phyloP scores from a whole-genome alignment of 2,329 filamentous ascomycete species.

The Botrytis paeoniae region DNA sequence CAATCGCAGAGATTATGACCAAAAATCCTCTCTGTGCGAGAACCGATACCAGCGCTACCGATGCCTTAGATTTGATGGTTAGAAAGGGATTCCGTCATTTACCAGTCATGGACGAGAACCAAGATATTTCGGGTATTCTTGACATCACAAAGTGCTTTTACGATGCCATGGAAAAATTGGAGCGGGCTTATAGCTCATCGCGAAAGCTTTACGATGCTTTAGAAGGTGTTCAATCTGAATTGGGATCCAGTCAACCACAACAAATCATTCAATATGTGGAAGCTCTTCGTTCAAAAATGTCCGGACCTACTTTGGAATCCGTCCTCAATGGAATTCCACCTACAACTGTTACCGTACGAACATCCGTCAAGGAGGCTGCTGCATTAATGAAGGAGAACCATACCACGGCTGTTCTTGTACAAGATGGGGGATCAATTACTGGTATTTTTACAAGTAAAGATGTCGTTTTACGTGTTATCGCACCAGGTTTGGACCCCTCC shows the following conservation, averaged over 20 bases:
- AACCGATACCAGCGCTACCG: slow-evolving; percentile 96
- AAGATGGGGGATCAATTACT: slow-evolving; percentile 95
- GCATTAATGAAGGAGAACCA: slow-evolving; percentile 98
- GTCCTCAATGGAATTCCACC: slow-evolving; percentile 90
- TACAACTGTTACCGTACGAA: slow-evolving; percentile 91
- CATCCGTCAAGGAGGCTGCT: slow-evolving; percentile 93
- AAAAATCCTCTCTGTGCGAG: slow-evolving; percentile 97
- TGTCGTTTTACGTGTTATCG: slow-evolving; percentile 95
- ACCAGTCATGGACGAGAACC: slow-evolving; percentile 99
- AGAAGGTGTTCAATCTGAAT: slow-evolving; percentile 94
- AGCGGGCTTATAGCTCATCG: slow-evolving; percentile 96
- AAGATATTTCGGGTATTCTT: slow-evolving; percentile 95
- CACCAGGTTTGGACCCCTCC: slow-evolving; percentile 86
- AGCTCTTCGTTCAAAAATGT: slow-evolving; percentile 93
- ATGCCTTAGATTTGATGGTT: slow-evolving; percentile 97
- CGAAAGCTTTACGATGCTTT: slow-evolving; percentile 95
- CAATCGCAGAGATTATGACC: slow-evolving; percentile 98
- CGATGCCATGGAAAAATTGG: slow-evolving; percentile 99
- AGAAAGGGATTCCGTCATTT: slow-evolving; percentile 96
- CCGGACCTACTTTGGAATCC: slow-evolving; percentile 90
- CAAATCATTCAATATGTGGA: slow-evolving; percentile 99
- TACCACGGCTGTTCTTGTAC: slow-evolving; percentile 92
- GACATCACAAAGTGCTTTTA: slow-evolving; percentile 99
- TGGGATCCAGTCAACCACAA: slow-evolving; percentile 92
- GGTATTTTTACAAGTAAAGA: slow-evolving; percentile 99